Evolutionary conservation across 805 yeast species (phyloP), one percentile per base, ranked within the genome.

Genomic region (Saccharomycopsis synnaedendra): DNA sequence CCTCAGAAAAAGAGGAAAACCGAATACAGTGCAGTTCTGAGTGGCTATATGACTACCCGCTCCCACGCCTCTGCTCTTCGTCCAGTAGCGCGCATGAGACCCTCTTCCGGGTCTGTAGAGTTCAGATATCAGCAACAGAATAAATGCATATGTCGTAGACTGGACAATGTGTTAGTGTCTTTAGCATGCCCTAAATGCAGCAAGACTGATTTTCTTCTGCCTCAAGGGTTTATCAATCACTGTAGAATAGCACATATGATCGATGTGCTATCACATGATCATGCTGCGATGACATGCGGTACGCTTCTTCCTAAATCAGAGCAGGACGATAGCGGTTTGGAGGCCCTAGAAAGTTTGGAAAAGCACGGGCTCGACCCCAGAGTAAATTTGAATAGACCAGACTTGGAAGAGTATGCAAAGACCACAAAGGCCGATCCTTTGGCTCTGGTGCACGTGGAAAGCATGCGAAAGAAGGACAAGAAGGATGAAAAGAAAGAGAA

Each of bases 161-260:
- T 81, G 4, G 93, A 85, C 60, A 89, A 89, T 2, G 69, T 81
- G 1, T 63, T 82, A 27, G 87, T 85, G 2, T 69, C 78, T 43
- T 68, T 85, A 36, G 78, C 77, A 5, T 85, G 95, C 60, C 75
- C 79, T 1, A 74, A 71, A 44, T 85, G 95, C 62, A 72, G 68
- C 7, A 62, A 89, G 45, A 71, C 78, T 39, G 84, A 82, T 52
- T 85, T 85, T 58, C 79, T 85, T 5, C 76, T 84, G 9, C 85
- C 88, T 0, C 93, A 85, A 58, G 93, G 93, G 10, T 82, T 85
- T 55, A 70, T 83, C 36, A 85, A 83, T 60, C 94, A 85, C 60
- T 75, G 82, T 46, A 68, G 93, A 50, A 71, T 82, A 30, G 83
- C 88, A 5, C 94, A 85, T 60, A 66, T 75, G n/a, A 75, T 73